These are phyloP conservation scores for Lathyrus aphaca DNA, from an alignment of 306 rosid species.

Conservation along the genomic window DNA sequence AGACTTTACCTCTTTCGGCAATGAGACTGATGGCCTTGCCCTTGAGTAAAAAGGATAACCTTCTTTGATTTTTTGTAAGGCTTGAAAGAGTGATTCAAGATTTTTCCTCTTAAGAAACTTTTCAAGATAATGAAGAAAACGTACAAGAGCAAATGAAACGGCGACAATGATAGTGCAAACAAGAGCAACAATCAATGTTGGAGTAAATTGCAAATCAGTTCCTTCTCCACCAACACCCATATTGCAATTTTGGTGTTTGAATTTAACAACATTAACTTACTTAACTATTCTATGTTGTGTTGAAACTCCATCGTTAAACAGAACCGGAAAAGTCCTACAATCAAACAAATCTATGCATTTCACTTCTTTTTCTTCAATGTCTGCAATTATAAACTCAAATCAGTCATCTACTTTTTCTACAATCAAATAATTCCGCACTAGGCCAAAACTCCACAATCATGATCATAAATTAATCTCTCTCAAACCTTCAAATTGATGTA, in stretches of 20 bases:
- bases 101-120: constrained; percentile 56
- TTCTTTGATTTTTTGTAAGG: constrained; percentile 76
- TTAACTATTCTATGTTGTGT: neutral
- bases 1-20: no score
- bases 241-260: neutral
- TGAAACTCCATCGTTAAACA: no score
- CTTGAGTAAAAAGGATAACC: constrained; percentile 41
- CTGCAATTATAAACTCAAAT: no score
- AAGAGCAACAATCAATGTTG: constrained; percentile 81
- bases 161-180: constrained; percentile 74
- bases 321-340: no score
- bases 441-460: no score
- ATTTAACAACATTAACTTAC: neutral
- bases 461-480: no score
- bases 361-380: no score
- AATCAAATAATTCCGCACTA: no score
- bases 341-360: no score
- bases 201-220: constrained; percentile 59
- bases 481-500: no score
- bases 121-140: constrained; percentile 65
- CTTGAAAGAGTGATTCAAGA: constrained; percentile 78
- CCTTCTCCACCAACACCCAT: constrained; percentile 13
- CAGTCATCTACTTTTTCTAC: no score
- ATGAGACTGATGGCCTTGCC: no score
- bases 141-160: constrained; percentile 60